Base-by-base conservation (phyloP, 169 alveolate genomes). In the Ichthyophthirius multifiliis region DNA sequence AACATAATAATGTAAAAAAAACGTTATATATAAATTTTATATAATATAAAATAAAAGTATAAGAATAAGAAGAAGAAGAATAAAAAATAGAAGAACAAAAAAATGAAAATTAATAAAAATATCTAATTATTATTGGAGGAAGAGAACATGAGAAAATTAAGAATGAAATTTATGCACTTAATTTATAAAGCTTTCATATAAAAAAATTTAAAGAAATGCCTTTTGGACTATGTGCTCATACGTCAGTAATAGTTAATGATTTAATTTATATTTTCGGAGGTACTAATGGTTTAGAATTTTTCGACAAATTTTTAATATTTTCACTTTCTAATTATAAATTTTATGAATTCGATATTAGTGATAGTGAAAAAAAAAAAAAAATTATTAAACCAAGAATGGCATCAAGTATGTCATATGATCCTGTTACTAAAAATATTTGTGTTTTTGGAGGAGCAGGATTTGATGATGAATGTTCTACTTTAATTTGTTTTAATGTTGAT, bases 251-350 rank as follows among this genome's bases (percentile, higher is more conserved):
- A 2, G 39, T 67, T 13, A 23, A 67, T 13, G 62, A 67, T n/a
- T 35, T 32, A 39, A 67, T 67, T 34, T 67, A 41, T n/a, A 67
- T 67, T 41, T 67, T 67, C 30, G 77, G 77, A 13, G 77, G 77
- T 1, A 67, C 77, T 67, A 27, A 41, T 1, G 77, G 77, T 27
- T 6, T 6, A 15, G 43, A 67, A 41, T 67, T 67, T 37, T 67
- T 31, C 16, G 77, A 67, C 16, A 67, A 34, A 7, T 39, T 67
- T n/a, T 39, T 12, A 5, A 67, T 67, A 15, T 39, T 67, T 32
- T n/a, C 35, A 15, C 46, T 67, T 0, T 27, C 48, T 0, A 67
- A 67, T 67, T 18, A 39, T 4, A 67, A 67, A 31, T 37, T 67
- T 15, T 67, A 67, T 39, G 63, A 67, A 67, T 37, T 34, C 41